Evolutionary conservation across 2,329 filamentous ascomycete species (phyloP), one percentile per base, ranked within the genome.

Genomic region (Cytospora chrysosperma): DNA sequence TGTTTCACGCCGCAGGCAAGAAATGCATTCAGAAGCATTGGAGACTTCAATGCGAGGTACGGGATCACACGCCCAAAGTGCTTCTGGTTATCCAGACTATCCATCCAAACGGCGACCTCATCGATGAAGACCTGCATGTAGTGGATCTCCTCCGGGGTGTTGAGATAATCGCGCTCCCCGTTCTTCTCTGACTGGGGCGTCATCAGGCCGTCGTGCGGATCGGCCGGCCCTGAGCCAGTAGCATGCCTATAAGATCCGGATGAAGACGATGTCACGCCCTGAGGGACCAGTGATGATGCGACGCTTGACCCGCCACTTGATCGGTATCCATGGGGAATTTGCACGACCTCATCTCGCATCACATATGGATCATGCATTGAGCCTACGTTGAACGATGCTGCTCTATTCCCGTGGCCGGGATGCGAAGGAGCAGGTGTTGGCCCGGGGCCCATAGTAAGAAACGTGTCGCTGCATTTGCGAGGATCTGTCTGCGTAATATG

Each of bases 111-210:
- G 0, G 90, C 93, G 2, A 98, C 91, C 68, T 97, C 90, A 71
- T 96, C 90, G 8, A 96, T 89, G 73, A 96, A 98, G 0, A 93
- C 88, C 74, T 96, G 92, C 89, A 97, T 92, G 72, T 93, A 93
- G n/a, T 89, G 78, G 0, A 95, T 84, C 73, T 97, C 92, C 63
- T 96, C 91, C 12, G 88, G 84, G 4, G 85, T 86, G 67, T 85
- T 88, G 53, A 97, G 81, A 69, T 86, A 91, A 58, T 90, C 85
- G 43, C 85, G 75, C 65, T 81, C 79, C 24, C 69, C 75, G 13
- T 68, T 65, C 61, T 75, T 77, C 52, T 81, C 78, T 51, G 75
- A 77, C 1, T 77, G 76, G 0, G 79, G 78, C 32, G 78, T 79
- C 59, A 77, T 75, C 7, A 73, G 65, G 47, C 76, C 70, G 58